Evolutionary conservation across 768 basidiomycete genomes (phyloP), one percentile per base, ranked within the genome.

Genomic region (Pleurotus giganteus): DNA sequence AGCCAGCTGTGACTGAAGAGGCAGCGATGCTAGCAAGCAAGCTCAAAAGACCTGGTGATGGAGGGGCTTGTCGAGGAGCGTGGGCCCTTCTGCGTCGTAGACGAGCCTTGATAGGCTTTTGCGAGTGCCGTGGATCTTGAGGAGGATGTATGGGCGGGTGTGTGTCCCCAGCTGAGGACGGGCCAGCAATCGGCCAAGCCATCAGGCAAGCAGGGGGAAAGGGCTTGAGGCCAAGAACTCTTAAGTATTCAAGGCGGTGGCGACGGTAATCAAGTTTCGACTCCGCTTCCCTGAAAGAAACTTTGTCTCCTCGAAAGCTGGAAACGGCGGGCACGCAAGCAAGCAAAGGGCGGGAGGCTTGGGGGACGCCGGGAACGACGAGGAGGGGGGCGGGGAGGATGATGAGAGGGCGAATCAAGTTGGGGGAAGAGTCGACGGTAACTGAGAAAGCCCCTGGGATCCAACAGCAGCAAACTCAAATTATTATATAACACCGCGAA

Each of bases 21-120:
- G 80, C 69, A 5, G 75, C 82, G 58, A 87, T 69, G 62, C 80
- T 70, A 23, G 84, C 83, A 36, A 88, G 75, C 46, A 83, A 66
- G 2, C 83, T 76, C 57, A 87, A 74, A 55, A 85, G 57, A 13
- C 74, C 69, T 0, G 78, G 63, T 34, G 85, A 85, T 24, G 84
- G 83, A 4, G 65, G 43, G 21, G 8, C 7, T 42, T 28, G 52
- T 27, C 52, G 37, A 43, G 9, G 23, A 43, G 7, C 21, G 34
- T 32, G 49, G n/a, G 29, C 21, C 31, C 26, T 51, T 37, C 31
- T 24, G 31, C 21, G 49, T 13, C 49, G 49, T 17, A 36, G 34
- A 23, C 49, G 21, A 15, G 49, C 4, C 49, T 51, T 51, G 9
- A 5, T 34, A n/a, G 28, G 28, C 23, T 50, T 50, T 15, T 42